A percentile compares a stretch with the other conserved stretches of the same genome.
Conservation (phyloP, 2,329 filamentous ascomycete genomes). For the Aspergillus oerlinghausenensis region DNA sequence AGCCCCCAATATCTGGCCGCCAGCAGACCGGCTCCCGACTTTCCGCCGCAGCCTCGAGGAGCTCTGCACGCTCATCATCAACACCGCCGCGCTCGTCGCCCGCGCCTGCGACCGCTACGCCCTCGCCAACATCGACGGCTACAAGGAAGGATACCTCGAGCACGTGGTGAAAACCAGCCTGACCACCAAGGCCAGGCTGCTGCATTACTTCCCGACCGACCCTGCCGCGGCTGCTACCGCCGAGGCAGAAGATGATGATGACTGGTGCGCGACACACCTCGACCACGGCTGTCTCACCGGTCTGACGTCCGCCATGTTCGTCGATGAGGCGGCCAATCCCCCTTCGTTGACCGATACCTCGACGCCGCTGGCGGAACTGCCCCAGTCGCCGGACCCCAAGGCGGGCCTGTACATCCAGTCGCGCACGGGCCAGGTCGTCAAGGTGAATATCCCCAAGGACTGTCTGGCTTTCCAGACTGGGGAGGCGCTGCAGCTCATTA, state of each 20-base stretch:
- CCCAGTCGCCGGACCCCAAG: constrained; percentile 71
- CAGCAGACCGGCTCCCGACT: constrained; percentile 62
- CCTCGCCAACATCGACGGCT: constrained; percentile 69
- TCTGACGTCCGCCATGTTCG: constrained; percentile 91
- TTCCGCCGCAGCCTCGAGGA: constrained; percentile 70
- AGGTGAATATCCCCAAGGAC: constrained; percentile 85
- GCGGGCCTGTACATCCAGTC: constrained; percentile 94
- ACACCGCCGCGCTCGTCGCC: constrained; percentile 82
- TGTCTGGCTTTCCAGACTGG: constrained; percentile 96
- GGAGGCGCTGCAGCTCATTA: constrained; percentile 86
- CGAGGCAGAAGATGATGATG: constrained; percentile 55
- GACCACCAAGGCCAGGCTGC: constrained; percentile 82
- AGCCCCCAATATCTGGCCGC: constrained; percentile 84
- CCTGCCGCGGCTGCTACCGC: neutral
- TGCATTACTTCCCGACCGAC: constrained; percentile 78
- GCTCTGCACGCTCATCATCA: constrained; percentile 80
- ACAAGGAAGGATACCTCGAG: constrained; percentile 75
- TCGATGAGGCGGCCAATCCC: constrained; percentile 63
- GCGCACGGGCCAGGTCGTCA: constrained; percentile 73
- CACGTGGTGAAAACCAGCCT: constrained; percentile 78
- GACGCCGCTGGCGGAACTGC: constrained; percentile 60
- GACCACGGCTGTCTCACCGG: constrained; percentile 94
- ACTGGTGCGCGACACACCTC: constrained; percentile 78
- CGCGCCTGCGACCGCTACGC: constrained; percentile 87
- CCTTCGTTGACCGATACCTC: constrained; percentile 30